These are phyloP conservation scores for Isabelozyma gotoi DNA, from an alignment of 805 yeast genomes.

Conservation along the genomic window DNA sequence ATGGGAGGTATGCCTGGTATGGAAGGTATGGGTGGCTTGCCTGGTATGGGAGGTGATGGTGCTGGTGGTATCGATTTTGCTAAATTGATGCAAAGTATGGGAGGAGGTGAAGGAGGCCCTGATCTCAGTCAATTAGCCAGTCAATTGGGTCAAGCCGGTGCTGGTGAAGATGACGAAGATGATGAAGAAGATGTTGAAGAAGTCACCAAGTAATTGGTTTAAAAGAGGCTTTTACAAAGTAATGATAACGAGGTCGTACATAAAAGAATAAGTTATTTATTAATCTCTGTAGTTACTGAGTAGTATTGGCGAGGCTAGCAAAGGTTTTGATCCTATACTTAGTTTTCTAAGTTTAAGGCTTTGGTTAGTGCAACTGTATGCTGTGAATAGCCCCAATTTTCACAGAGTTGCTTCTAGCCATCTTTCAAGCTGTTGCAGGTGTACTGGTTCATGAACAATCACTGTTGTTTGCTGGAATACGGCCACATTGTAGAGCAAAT, in stretches of 20 bases:
- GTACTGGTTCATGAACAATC: background rate
- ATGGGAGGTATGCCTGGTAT: conserved; percentile 34
- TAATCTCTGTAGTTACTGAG: no score
- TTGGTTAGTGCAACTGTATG: no score
- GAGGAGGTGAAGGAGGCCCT: conserved; percentile 24
- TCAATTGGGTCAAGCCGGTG: conserved; percentile 44
- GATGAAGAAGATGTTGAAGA: conserved; percentile 20
- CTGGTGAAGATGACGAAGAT: conserved; percentile 22
- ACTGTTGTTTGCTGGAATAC: conserved; percentile 3
- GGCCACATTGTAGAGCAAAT: conserved; percentile 6
- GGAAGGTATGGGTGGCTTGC: conserved; percentile 33
- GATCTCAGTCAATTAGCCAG: conserved; percentile 41
- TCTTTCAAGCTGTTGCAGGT: background rate
- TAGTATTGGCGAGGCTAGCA: no score
- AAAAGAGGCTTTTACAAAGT: no score
- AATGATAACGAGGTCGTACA: background rate
- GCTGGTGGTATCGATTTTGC: conserved; percentile 22
- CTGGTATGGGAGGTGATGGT: conserved; percentile 25
- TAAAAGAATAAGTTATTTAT: no score
- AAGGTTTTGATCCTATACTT: no score
- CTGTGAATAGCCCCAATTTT: no score
- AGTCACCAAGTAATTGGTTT: conserved; percentile 3
- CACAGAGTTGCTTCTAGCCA: background rate
- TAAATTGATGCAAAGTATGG: conserved; percentile 15
- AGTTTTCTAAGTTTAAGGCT: no score